Evolutionary conservation across 2,329 filamentous ascomycete genomes (phyloP).

Genomic region (Geosmithia flava): DNA sequence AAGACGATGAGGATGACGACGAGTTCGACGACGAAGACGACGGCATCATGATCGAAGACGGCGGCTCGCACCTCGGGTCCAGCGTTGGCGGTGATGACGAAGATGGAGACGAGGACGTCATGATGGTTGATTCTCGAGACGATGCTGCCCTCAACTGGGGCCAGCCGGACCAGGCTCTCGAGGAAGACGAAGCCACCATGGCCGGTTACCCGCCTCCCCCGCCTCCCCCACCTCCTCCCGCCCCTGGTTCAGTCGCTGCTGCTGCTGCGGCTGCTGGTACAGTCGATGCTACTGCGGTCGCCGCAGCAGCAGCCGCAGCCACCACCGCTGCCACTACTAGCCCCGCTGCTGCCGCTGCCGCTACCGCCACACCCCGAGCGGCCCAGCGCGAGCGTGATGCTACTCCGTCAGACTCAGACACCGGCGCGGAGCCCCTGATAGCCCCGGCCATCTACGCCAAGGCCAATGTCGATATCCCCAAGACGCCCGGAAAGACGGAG

Average conservation of each 20-base stretch:
- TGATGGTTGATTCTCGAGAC: constrained; percentile 41
- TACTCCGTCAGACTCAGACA: constrained; percentile 63
- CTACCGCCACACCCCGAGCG: constrained; percentile 11
- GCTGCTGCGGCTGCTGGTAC: constrained; percentile 11
- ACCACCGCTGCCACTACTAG: constrained; percentile 10
- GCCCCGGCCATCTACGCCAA: constrained; percentile 50
- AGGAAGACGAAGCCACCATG: constrained; percentile 66
- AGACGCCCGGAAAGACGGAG: constrained; percentile 55
- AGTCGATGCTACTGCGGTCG: constrained; percentile 10
- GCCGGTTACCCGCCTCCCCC: constrained; percentile 58
- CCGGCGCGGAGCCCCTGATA: constrained; percentile 50
- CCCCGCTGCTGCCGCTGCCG: neutral
- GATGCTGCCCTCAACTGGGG: constrained; percentile 37
- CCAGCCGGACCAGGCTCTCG: constrained; percentile 52
- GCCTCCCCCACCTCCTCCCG: constrained; percentile 41
- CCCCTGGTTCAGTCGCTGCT: constrained; percentile 21
- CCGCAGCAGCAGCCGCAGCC: constrained; percentile 21
- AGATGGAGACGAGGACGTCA: constrained; percentile 39
- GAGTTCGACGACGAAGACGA: constrained; percentile 28
- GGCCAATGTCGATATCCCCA: constrained; percentile 62
- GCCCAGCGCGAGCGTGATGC: constrained; percentile 42
- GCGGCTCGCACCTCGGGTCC: constrained; percentile 8
- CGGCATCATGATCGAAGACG: neutral
- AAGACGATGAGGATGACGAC: constrained; percentile 15
- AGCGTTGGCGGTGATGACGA: constrained; percentile 43